Percentiles rank a stretch among this genome's conserved stretches.
These are phyloP conservation scores for Aegilops tauschii DNA, from an alignment of 176 grass and related monocot genomes.

Conservation along the genomic window DNA sequence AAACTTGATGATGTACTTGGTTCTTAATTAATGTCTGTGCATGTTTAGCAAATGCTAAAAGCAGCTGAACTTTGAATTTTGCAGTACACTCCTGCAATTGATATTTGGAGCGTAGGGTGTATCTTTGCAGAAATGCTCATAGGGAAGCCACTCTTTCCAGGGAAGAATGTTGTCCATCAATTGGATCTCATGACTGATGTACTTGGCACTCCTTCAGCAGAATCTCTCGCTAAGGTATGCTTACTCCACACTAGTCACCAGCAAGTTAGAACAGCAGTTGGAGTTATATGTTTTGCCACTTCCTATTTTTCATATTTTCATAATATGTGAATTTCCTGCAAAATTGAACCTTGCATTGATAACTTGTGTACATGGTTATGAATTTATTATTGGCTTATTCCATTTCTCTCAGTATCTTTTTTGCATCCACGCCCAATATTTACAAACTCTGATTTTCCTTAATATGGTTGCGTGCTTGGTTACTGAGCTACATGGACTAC, in stretches of 20 bases:
- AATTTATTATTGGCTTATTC: slow-evolving; percentile 9
- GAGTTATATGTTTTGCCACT: neutral
- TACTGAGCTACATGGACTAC: neutral
- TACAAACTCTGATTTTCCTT: neutral
- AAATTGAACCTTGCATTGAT: neutral
- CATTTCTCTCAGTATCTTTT: neutral
- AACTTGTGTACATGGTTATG: neutral
- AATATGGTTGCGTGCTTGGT: neutral
- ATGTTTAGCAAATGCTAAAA: slow-evolving; percentile 6
- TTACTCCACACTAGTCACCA: neutral
- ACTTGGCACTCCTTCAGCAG: slow-evolving; percentile 79
- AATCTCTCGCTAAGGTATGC: slow-evolving; percentile 74
- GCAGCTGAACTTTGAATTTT: slow-evolving; percentile 35
- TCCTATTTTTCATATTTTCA: slow-evolving; percentile 9
- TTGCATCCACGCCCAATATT: neutral
- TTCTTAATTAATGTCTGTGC: neutral
- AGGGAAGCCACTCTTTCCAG: slow-evolving; percentile 90
- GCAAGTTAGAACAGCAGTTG: neutral
- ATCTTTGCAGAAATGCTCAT: slow-evolving; percentile 93
- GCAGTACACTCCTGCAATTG: slow-evolving; percentile 94
- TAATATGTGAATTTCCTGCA: neutral
- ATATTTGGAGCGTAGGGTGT: slow-evolving; percentile 92
- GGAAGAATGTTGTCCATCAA: slow-evolving; percentile 95
- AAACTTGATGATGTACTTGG: slow-evolving; percentile 13
- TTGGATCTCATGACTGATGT: slow-evolving; percentile 94